Evolutionary conservation across 75 land plant genomes (phyloP).

Genomic region (Isoetes taiwanensis): DNA sequence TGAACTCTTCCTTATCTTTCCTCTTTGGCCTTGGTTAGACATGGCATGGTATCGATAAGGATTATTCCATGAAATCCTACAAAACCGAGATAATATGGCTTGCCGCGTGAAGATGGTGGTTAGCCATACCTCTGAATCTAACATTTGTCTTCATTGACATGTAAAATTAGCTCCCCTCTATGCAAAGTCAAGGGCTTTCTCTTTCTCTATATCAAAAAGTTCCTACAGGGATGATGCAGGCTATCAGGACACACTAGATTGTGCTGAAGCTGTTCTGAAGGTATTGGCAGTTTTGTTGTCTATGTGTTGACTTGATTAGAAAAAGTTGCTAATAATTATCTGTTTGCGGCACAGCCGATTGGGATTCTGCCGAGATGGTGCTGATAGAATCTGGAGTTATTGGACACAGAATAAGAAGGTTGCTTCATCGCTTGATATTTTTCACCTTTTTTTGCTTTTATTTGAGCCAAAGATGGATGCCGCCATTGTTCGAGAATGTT

Average conservation of each 20-base stretch:
- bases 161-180: no score
- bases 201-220: no score
- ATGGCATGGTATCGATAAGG: not conserved
- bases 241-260: conserved; percentile 72
- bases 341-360: conserved; percentile 40
- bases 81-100: not conserved
- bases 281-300: no score
- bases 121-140: no score
- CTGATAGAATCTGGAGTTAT: conserved; percentile 90
- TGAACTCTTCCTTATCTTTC: not conserved
- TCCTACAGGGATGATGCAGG: conserved; percentile 86
- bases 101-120: not conserved
- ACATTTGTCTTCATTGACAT: no score
- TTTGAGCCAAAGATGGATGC: no score
- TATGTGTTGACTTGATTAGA: no score
- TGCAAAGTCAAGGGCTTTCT: no score
- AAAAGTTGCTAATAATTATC: no score
- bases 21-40: not conserved
- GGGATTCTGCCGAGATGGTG: conserved; percentile 40
- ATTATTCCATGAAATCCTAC: not conserved
- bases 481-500: no score
- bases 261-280: conserved; percentile 62
- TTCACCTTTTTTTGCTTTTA: no score
- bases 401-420: conserved; percentile 96
- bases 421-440: not conserved